phyloP scores from a whole-genome alignment of 1,284 basidiomycete species.

The Trichosporon inkin region DNA sequence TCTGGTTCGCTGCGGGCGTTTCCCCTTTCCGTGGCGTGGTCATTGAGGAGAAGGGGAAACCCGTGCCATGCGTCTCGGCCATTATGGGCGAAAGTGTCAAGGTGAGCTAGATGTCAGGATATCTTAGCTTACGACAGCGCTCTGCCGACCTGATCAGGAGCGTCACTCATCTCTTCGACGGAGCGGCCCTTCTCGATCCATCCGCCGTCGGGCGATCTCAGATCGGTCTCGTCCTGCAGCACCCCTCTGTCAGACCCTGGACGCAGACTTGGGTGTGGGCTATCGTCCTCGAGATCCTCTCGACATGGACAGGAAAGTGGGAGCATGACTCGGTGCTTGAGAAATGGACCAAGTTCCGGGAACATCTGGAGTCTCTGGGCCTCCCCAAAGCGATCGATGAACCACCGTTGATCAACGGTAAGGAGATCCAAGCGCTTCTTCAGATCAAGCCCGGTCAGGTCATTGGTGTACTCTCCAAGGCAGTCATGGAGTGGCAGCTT shows the following conservation, averaged over 20 bases:
- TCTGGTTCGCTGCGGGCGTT: slow-evolving; percentile 69
- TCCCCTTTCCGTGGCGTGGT: slow-evolving; percentile 61
- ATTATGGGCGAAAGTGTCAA: slow-evolving; percentile 77
- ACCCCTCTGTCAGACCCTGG: slow-evolving; percentile 54
- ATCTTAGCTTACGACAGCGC: slow-evolving; percentile 49
- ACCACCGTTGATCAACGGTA: slow-evolving; percentile 71
- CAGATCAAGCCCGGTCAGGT: slow-evolving; percentile 63
- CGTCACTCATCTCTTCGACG: slow-evolving; percentile 65
- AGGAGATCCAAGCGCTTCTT: slow-evolving; percentile 60
- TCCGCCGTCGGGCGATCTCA: slow-evolving; percentile 53
- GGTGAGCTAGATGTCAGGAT: slow-evolving; percentile 35
- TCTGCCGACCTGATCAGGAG: slow-evolving; percentile 74
- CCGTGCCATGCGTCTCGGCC: slow-evolving; percentile 60
- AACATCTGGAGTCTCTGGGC: slow-evolving; percentile 60
- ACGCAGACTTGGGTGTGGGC: slow-evolving; percentile 68
- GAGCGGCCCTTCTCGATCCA: slow-evolving; percentile 56
- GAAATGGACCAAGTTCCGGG: slow-evolving; percentile 64
- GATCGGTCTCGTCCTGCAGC: slow-evolving; percentile 36
- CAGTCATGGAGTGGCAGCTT: slow-evolving; percentile 76
- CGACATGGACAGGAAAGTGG: slow-evolving; percentile 56
- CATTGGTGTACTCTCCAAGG: slow-evolving; percentile 61
- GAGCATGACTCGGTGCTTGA: slow-evolving; percentile 56
- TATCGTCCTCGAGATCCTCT: slow-evolving; percentile 65
- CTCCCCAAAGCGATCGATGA: slow-evolving; percentile 62
- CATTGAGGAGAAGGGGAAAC: slow-evolving; percentile 65